Evolutionary conservation across 2,329 filamentous ascomycete species (phyloP).

Genomic region (Colletotrichum higginsianum): DNA sequence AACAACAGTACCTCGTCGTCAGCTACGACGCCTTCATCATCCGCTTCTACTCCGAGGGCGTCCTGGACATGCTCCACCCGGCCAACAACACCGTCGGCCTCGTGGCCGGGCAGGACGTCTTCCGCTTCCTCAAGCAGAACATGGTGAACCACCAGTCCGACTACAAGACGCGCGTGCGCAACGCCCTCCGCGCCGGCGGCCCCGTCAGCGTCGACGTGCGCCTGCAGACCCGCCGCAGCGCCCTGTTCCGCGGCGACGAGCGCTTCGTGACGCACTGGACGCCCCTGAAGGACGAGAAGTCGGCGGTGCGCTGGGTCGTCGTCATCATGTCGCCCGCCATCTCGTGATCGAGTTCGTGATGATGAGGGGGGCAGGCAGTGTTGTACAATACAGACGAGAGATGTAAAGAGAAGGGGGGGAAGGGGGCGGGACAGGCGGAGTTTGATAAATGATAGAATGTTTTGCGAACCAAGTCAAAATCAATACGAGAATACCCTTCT

Average conservation of each 20-base stretch:
- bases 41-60: conserved; percentile 47
- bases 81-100: conserved; percentile 44
- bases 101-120: conserved; percentile 46
- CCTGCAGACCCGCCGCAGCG: conserved; percentile 47
- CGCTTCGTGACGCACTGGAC: conserved; percentile 43
- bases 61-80: conserved; percentile 46
- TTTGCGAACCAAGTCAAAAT: not conserved
- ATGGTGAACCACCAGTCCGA: conserved; percentile 46
- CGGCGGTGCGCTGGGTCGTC: conserved; percentile 35
- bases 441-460: no score
- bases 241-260: conserved; percentile 46
- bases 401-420: no score
- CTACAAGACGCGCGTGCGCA: conserved; percentile 45
- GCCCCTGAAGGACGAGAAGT: conserved; percentile 42
- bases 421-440: no score
- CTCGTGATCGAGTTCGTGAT: not conserved
- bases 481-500: not conserved
- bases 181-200: conserved; percentile 46
- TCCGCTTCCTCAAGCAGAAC: conserved; percentile 48
- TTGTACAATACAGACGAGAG: no score
- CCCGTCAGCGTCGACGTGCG: conserved; percentile 50
- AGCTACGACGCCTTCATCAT: conserved; percentile 45
- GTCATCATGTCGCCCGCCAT: conserved; percentile 39
- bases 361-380: no score
- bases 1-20: conserved; percentile 45